phyloP scores from a whole-genome alignment of 805 yeast species.

The Dipodascopsis uninucleata region DNA sequence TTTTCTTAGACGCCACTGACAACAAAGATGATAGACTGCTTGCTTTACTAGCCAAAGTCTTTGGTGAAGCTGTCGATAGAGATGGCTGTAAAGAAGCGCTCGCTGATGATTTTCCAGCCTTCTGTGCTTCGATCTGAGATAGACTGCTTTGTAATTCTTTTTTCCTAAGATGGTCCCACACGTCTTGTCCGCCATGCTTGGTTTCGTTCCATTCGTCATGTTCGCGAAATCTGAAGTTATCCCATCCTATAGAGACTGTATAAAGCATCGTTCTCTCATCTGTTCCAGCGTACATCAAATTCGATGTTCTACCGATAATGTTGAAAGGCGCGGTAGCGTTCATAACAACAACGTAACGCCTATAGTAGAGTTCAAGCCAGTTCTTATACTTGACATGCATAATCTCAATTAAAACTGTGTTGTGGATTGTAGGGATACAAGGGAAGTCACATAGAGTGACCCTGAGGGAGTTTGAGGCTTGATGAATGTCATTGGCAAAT shows the following conservation, averaged over 20 bases:
- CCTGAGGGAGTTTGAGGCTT: conserved; percentile 21
- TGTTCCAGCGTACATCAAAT: conserved; percentile 18
- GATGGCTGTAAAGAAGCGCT: no score
- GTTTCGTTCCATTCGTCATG: conserved; percentile 16
- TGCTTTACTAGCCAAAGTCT: no score
- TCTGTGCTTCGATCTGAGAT: no score
- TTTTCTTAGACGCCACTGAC: no score
- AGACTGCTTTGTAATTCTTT: no score
- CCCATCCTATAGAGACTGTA: conserved; percentile 23
- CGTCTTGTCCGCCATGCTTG: conserved; percentile 15
- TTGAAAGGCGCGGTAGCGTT: conserved; percentile 25
- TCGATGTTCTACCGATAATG: conserved; percentile 21
- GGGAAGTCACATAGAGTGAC: conserved; percentile 26
- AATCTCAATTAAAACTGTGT: conserved; percentile 20
- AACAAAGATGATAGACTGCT: no score
- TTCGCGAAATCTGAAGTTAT: conserved; percentile 3
- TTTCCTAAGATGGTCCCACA: no score
- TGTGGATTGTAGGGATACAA: conserved; percentile 25
- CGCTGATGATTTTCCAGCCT: no score
- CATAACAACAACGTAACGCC: conserved; percentile 19
- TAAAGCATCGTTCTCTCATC: conserved; percentile 14
- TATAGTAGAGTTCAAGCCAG: conserved; percentile 11
- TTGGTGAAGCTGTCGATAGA: no score
- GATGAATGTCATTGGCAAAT: conserved; percentile 11
- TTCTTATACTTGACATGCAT: conserved; percentile 17